Percentiles rank a stretch among this genome's conserved stretches.
These are phyloP conservation scores for Lactifluus volemus DNA, from an alignment of 768 basidiomycete species.

Conservation along the genomic window DNA sequence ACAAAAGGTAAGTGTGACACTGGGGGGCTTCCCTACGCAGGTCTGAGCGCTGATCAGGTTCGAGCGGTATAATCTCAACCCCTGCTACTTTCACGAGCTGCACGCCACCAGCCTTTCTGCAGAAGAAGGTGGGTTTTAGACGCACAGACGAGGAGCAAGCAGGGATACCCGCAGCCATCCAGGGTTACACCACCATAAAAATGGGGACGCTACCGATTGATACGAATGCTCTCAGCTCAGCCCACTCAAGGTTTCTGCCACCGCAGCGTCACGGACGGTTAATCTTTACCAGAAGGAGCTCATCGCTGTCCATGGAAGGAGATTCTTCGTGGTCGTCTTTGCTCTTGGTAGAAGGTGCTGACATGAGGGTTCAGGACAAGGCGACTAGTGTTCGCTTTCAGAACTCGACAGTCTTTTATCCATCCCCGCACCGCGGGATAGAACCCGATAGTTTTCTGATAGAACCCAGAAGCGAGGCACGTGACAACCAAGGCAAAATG, in stretches of 20 bases:
- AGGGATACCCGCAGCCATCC: constrained; percentile 90
- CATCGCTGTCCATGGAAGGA: constrained; percentile 35
- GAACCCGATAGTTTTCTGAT: too few relatives aligned
- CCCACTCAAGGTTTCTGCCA: constrained; percentile 25
- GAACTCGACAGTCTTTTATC: neutral
- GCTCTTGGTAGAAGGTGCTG: constrained; percentile 12
- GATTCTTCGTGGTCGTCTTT: constrained; percentile 23
- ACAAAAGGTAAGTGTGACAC: constrained; percentile 43
- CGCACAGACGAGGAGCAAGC: constrained; percentile 19
- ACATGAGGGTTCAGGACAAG: constrained; percentile 1
- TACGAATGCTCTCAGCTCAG: constrained; percentile 18
- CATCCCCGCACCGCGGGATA: too few relatives aligned
- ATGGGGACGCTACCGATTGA: constrained; percentile 62
- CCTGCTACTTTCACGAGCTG: constrained; percentile 30
- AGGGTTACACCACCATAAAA: constrained; percentile 45
- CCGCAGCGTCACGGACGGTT: constrained; percentile 22
- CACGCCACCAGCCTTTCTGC: constrained; percentile 22
- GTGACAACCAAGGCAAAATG: too few relatives aligned
- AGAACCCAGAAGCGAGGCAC: too few relatives aligned
- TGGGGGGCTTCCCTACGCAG: constrained; percentile 96
- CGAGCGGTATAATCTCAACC: constrained; percentile 97
- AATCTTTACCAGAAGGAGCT: constrained; percentile 49
- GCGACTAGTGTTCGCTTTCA: neutral
- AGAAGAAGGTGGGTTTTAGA: constrained; percentile 21
- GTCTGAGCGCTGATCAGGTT: constrained; percentile 97